These are phyloP conservation scores for Cladosporium sp. DNA, from an alignment of 2,329 filamentous ascomycete genomes.

Conservation along the genomic window DNA sequence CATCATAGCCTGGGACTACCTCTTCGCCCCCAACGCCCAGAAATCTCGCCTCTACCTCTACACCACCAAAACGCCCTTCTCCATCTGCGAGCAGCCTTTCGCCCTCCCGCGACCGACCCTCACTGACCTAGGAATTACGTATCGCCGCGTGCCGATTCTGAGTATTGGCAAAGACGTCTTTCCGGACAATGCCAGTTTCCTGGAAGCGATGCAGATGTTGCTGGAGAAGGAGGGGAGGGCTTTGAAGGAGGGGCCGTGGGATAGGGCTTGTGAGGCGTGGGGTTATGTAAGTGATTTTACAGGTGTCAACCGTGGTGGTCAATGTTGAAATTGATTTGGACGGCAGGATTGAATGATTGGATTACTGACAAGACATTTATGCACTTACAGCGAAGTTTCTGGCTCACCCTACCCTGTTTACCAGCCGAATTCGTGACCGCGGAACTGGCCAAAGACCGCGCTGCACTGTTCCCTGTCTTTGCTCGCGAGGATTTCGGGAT, in stretches of 20 bases:
- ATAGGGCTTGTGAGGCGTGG: slow-evolving; percentile 28
- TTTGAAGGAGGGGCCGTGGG: slow-evolving; percentile 22
- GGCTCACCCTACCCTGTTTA: slow-evolving; percentile 27
- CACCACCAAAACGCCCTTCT: slow-evolving; percentile 27
- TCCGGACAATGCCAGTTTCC: slow-evolving; percentile 30
- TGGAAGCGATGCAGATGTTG: slow-evolving; percentile 24
- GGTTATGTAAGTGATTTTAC: slow-evolving; percentile 25
- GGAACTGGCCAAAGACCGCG: slow-evolving; percentile 28
- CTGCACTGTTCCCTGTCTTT: slow-evolving; percentile 29
- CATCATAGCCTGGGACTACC: slow-evolving; percentile 26
- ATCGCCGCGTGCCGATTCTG: slow-evolving; percentile 32
- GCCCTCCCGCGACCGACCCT: slow-evolving; percentile 31
- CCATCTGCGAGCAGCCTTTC: slow-evolving; percentile 34
- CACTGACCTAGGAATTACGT: slow-evolving; percentile 29
- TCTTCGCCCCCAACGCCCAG: slow-evolving; percentile 31
- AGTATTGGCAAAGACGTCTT: slow-evolving; percentile 34
- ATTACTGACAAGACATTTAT: neutral
- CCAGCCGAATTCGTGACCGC: slow-evolving; percentile 25
- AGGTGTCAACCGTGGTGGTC: neutral
- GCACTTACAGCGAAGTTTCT: slow-evolving; percentile 21
- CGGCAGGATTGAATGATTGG: neutral
- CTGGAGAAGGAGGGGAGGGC: slow-evolving; percentile 25
- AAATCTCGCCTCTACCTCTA: slow-evolving; percentile 29
- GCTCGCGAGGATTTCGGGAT: slow-evolving; percentile 26
- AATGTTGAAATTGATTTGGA: neutral